Evolutionary conservation across 169 alveolate species (phyloP).

Genomic region (Eimeria maxima): DNA sequence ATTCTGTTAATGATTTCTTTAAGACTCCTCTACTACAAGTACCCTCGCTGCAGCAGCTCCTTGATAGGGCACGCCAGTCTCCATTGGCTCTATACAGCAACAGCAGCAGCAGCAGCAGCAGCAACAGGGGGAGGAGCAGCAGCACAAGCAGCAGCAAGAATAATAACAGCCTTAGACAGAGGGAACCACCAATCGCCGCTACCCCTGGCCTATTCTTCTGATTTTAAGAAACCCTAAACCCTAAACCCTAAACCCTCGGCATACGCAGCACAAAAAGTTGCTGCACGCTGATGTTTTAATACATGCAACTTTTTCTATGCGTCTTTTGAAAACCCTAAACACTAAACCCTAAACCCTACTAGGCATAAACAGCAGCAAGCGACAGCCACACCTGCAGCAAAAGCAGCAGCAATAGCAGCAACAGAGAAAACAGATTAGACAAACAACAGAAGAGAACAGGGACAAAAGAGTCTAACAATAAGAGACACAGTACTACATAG

Average conservation of each 20-base stretch:
- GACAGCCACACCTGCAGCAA: not conserved
- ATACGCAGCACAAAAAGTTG: not conserved
- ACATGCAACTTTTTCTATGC: not conserved
- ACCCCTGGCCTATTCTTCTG: not conserved
- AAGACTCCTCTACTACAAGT: not conserved
- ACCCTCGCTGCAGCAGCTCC: slow-evolving; percentile 33
- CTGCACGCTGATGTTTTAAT: not conserved
- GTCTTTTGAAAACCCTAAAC: not conserved
- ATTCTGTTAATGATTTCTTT: not conserved
- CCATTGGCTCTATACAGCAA: not conserved
- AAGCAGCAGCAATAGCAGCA: not conserved
- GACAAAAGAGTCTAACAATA: no score
- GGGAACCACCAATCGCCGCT: not conserved
- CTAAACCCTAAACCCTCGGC: slow-evolving; percentile 23
- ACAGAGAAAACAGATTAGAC: no score
- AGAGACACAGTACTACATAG: no score
- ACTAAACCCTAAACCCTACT: slow-evolving; percentile 33
- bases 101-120: slow-evolving; percentile 47
- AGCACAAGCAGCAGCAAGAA: slow-evolving; percentile 23
- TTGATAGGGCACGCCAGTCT: not conserved
- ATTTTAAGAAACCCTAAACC: not conserved
- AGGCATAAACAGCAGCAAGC: not conserved
- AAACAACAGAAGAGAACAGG: no score
- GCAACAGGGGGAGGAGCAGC: slow-evolving; percentile 39
- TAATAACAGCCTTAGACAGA: not conserved